Conservation (phyloP, 2,329 filamentous ascomycete genomes). For the Gremmenia infestans region DNA sequence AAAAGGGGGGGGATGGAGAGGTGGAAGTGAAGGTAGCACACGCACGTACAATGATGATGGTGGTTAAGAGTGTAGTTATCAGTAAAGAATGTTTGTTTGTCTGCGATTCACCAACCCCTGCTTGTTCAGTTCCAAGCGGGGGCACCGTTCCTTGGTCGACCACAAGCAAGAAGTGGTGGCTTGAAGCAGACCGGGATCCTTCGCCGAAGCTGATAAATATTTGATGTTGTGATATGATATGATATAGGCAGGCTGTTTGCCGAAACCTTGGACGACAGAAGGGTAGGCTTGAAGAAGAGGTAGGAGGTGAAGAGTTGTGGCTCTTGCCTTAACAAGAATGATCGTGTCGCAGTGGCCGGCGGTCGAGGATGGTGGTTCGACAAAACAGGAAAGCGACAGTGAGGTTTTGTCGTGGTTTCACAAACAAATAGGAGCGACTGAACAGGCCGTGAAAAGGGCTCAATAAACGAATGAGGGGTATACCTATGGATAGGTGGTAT, state of each 20-base stretch:
- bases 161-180: slow-evolving; percentile 21
- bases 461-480: slow-evolving; percentile 14
- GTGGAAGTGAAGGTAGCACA: slow-evolving; percentile 9
- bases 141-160: slow-evolving; percentile 29
- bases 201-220: neutral
- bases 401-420: slow-evolving; percentile 1
- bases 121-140: slow-evolving; percentile 16
- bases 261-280: neutral
- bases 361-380: slow-evolving; percentile 2
- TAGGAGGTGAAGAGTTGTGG: neutral
- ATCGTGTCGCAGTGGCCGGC: neutral
- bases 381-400: slow-evolving; percentile 2
- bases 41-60: slow-evolving; percentile 26
- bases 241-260: neutral
- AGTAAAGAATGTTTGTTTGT: slow-evolving; percentile 23
- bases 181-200: slow-evolving; percentile 8
- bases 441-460: slow-evolving; percentile 9
- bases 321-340: neutral
- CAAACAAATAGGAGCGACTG: slow-evolving; percentile 12
- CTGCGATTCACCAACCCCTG: slow-evolving; percentile 22
- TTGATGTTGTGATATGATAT: neutral
- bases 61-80: slow-evolving; percentile 6
- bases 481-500: neutral
- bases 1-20: neutral
- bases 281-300: neutral